These are phyloP conservation scores for Neofusicoccum parvum DNA, from an alignment of 2,329 filamentous ascomycete species.

Conservation along the genomic window DNA sequence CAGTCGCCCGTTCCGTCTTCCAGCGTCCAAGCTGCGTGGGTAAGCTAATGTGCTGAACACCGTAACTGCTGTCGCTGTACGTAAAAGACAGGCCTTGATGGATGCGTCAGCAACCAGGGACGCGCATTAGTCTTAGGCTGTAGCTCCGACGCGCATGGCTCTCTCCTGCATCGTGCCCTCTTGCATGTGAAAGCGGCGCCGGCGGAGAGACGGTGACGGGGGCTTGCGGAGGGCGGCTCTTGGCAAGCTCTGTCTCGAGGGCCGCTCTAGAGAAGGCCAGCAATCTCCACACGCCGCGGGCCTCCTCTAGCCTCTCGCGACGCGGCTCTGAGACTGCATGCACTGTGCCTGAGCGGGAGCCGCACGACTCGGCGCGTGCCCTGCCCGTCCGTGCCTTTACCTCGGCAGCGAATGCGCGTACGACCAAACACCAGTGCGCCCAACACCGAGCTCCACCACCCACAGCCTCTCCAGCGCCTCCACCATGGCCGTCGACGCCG, in stretches of 20 bases:
- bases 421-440: neutral
- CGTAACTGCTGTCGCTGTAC: no score
- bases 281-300: no score
- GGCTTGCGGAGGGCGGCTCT: neutral
- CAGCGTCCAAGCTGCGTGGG: no score
- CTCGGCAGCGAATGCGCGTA: conserved; percentile 1
- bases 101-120: no score
- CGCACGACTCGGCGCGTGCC: conserved; percentile 1
- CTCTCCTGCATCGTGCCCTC: no score
- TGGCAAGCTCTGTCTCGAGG: neutral
- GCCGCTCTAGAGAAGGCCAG: no score
- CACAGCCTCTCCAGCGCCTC: neutral
- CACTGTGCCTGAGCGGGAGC: neutral
- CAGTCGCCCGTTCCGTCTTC: neutral
- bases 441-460: conserved; percentile 11
- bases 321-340: no score
- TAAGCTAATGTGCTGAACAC: neutral
- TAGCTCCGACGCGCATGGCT: no score
- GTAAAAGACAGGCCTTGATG: no score
- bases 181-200: conserved; percentile 9
- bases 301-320: no score
- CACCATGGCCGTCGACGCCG: conserved; percentile 19
- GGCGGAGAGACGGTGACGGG: no score
- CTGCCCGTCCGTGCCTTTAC: conserved; percentile 1
- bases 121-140: no score